Evolutionary conservation across 2,329 filamentous ascomycete species (phyloP), one percentile per base, ranked within the genome.

Genomic region (Xenoacremonium recifei): DNA sequence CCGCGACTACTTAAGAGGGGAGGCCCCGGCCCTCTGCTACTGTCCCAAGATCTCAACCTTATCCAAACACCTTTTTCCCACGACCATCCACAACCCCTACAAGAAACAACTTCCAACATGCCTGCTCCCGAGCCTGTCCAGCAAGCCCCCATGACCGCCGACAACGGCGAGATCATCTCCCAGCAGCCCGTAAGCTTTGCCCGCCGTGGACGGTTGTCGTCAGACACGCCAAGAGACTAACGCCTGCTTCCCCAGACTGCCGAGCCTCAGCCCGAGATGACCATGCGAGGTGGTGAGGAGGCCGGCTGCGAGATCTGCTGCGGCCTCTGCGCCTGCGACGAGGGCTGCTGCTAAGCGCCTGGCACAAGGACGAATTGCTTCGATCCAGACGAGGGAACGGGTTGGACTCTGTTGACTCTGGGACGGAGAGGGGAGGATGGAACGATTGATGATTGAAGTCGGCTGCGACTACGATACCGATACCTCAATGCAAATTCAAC

Each of bases 221-320:
- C 10, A 9, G 21, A 7, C 30, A 32, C 7, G 16, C 15, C 30
- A 7, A 16, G 30, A 19, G 11, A 29, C 17, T 39, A 23, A 32
- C 21, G 6, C 2, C 34, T 25, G 44, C 4, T 19, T n/a, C n/a
- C 33, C 21, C 23, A 69, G 67, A 29, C 59, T 37, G 46, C 59
- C 29, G 67, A 72, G 52, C 69, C 69, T 39, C 66, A 70, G 45
- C 66, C 67, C 40, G 63, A 70, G 23, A 68, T 72, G 61, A 59
- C 54, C 47, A 62, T 72, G 42, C 65, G 68, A 31, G 69, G 69
- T 53, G 69, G 69, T 50, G 69, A 72, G 49, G 69, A 72, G 47
- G 69, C 67, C 25, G 69, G 69, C 27, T 72, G 69, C 44, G 69
- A 71, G 53, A 54, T 71, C 46, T 72, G 69, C 62, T 72, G 69